Conservation (phyloP, 495 filamentous ascomycete genomes). For the Penicillium cataractarum region DNA sequence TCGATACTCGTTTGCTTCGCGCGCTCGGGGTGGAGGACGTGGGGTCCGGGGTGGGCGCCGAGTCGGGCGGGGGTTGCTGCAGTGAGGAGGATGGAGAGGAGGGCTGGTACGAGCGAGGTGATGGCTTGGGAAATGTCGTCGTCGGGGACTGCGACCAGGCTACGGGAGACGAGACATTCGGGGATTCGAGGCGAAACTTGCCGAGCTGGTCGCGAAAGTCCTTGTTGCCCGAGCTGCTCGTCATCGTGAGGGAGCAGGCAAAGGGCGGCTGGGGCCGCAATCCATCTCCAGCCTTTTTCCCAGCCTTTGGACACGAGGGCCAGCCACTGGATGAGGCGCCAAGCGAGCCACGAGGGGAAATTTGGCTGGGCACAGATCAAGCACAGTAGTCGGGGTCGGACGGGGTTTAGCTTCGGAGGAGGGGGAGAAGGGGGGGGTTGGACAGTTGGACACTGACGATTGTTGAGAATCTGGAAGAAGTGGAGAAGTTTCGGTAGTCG, state of each 20-base stretch:
- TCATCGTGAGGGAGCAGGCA: conserved; percentile 25
- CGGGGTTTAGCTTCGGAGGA: background rate
- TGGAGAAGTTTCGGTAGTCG: conserved; percentile 8
- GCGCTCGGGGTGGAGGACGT: conserved; percentile 14
- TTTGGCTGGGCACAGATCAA: no score
- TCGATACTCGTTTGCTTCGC: conserved; percentile 49
- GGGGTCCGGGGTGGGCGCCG: conserved; percentile 16
- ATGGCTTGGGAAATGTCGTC: background rate
- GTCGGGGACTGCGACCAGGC: conserved; percentile 22
- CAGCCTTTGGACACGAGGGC: conserved; percentile 13
- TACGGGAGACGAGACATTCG: conserved; percentile 20
- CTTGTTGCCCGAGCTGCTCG: conserved; percentile 40
- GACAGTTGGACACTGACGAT: background rate
- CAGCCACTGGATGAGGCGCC: background rate
- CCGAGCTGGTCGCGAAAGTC: conserved; percentile 52
- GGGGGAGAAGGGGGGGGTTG: background rate
- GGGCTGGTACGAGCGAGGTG: conserved; percentile 1
- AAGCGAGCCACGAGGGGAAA: background rate
- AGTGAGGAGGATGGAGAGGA: conserved; percentile 7
- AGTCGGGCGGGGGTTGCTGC: conserved; percentile 9
- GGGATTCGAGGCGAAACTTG: conserved; percentile 48
- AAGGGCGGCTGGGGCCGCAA: conserved; percentile 42
- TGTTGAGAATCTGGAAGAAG: background rate
- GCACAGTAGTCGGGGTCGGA: no score
- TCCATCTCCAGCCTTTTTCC: conserved; percentile 27